Conservation (phyloP, 495 filamentous ascomycete genomes). For the Penicillium antarcticum region DNA sequence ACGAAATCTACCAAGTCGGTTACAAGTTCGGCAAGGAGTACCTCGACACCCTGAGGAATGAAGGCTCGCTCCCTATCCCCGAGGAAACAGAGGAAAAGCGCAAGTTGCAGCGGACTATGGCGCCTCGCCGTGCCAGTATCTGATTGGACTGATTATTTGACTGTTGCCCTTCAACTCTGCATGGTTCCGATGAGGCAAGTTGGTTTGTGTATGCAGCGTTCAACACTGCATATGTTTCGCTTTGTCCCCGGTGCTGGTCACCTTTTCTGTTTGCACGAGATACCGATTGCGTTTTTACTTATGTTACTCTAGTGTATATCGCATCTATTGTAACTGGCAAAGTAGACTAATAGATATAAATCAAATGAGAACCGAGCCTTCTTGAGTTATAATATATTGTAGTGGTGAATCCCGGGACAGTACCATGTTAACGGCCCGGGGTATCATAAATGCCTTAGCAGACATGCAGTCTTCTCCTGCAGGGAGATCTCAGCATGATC, state of each 20-base stretch:
- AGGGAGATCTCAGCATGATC: no score
- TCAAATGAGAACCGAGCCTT: no score
- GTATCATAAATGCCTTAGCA: no score
- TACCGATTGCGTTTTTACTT: not conserved
- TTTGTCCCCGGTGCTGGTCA: not conserved
- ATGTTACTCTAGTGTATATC: not conserved
- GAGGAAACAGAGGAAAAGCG: constrained; percentile 85
- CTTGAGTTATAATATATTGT: no score
- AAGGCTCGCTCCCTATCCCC: constrained; percentile 63
- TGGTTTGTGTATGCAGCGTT: constrained; percentile 2
- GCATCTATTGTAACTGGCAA: not conserved
- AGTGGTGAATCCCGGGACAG: no score
- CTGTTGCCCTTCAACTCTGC: not conserved
- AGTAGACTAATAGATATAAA: not conserved
- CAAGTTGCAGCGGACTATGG: constrained; percentile 87
- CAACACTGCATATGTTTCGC: not conserved
- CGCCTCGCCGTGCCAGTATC: constrained; percentile 88
- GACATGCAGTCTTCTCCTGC: no score
- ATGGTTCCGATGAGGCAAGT: not conserved
- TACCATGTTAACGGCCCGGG: no score
- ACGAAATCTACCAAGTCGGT: constrained; percentile 90
- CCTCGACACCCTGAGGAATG: constrained; percentile 65
- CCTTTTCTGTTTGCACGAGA: constrained; percentile 2
- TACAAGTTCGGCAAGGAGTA: constrained; percentile 81
- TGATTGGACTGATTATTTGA: constrained; percentile 1